These are phyloP conservation scores for Hirsutella rhossiliensis DNA, from an alignment of 2,329 filamentous ascomycete species.

Conservation along the genomic window DNA sequence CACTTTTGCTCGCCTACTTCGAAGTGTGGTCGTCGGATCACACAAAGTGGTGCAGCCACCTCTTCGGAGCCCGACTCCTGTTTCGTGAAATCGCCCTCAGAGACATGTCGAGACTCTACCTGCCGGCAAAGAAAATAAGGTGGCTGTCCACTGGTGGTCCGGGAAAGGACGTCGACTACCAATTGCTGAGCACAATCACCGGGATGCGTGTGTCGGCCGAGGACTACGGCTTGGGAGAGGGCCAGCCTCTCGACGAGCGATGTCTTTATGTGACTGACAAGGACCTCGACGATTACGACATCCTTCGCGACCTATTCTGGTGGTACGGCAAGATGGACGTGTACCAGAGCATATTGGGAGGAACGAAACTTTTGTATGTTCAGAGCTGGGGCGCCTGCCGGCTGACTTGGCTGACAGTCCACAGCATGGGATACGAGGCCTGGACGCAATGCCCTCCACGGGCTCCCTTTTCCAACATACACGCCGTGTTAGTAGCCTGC, in stretches of 20 bases:
- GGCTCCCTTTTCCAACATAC: conserved; percentile 62
- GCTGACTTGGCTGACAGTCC: conserved; percentile 8
- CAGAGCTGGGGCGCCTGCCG: not conserved
- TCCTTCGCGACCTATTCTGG: conserved; percentile 81
- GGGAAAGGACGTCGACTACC: conserved; percentile 24
- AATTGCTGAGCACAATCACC: conserved; percentile 27
- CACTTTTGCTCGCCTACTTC: conserved; percentile 77
- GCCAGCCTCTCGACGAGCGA: conserved; percentile 13
- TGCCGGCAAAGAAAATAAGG: conserved; percentile 43
- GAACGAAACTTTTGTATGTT: conserved; percentile 72
- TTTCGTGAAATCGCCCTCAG: conserved; percentile 72
- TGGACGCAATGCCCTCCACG: conserved; percentile 87
- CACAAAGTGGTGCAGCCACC: conserved; percentile 87
- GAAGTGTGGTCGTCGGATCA: conserved; percentile 94
- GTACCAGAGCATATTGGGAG: conserved; percentile 81
- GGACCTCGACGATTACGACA: conserved; percentile 71
- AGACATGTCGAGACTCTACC: conserved; percentile 58
- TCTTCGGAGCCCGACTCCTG: conserved; percentile 73
- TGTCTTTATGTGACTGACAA: conserved; percentile 26
- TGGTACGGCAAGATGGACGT: conserved; percentile 94
- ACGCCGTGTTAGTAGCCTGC: conserved; percentile 48
- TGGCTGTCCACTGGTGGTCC: conserved; percentile 8
- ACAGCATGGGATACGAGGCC: conserved; percentile 63
- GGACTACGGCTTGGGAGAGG: conserved; percentile 22
- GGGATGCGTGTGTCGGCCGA: conserved; percentile 25